Evolutionary conservation across 1,284 basidiomycete species (phyloP), one percentile per base, ranked within the genome.

Genomic region (Naganishia liquefaciens): DNA sequence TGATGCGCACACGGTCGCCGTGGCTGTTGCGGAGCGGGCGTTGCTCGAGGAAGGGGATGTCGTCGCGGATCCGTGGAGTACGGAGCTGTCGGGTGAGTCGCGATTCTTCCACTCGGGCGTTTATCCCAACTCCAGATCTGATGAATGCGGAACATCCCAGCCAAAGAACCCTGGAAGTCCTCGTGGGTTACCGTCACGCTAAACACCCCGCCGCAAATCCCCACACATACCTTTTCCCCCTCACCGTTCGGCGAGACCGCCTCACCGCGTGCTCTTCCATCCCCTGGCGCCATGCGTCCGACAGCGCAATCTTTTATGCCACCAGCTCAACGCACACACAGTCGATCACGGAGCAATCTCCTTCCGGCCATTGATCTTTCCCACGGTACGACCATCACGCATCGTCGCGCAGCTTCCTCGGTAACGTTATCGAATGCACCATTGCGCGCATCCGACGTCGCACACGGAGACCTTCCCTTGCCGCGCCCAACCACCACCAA

Each of bases 311-410:
- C 13, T n/a, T 44, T 28, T 44, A n/a, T 27, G 23, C 42, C 54
- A 2, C 42, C 27, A 30, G 46, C n/a, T n/a, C n/a, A n/a, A n/a
- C n/a, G n/a, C 10, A 21, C 28, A 28, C 54, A 57, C 19, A 30
- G 15, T 5, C 42, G 54, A 10, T 44, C 54, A 5, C 54, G 33
- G 30, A 57, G 54, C 25, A 42, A 57, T 25, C 54, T 57, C 13
- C 27, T 57, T 10, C 54, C 54, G 10, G 19, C 54, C 5, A 43
- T 21, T 4, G 21, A 13, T 1, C 30, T 57, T 19, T 44, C 54
- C 5, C 28, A 42, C 5, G 40, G 40, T 27, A 27, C 10, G 13
- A 15, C 21, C 21, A 4, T 23, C 13, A 25, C 25, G 2, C 1
- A 28, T 7, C 47, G 27, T 15, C 47, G 47, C 21, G 10, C 21